A percentile compares a stretch with the other conserved stretches of the same genome.
Evolutionary conservation across 352 stramenopile species (phyloP).

Genomic region (Phytophthora aleatoria): DNA sequence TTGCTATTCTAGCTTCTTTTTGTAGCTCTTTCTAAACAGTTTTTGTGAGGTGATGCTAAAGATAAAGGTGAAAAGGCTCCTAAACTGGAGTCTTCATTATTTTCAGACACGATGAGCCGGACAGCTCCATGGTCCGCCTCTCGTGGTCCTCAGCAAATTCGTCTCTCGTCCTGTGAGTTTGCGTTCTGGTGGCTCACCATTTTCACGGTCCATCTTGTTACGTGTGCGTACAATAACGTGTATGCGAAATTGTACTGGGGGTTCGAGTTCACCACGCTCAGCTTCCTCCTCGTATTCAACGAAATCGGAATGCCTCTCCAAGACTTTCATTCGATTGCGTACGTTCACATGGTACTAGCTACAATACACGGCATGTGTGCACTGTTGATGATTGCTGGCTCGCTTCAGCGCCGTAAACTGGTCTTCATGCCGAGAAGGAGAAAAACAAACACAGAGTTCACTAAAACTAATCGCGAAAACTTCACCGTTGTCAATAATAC

Average conservation of each 20-base stretch:
- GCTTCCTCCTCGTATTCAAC: constrained; percentile 19
- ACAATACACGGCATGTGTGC: constrained; percentile 17
- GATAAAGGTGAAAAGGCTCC: too few relatives aligned
- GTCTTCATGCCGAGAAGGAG: constrained; percentile 3
- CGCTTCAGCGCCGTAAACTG: constrained; percentile 11
- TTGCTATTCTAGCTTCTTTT: too few relatives aligned
- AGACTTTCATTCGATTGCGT: constrained; percentile 19
- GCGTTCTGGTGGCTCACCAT: constrained; percentile 30
- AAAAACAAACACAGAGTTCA: neutral
- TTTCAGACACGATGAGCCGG: neutral
- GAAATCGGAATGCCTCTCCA: constrained; percentile 19
- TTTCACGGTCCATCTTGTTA: constrained; percentile 14
- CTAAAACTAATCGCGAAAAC: neutral
- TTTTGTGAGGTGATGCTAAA: too few relatives aligned
- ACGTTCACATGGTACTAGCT: constrained; percentile 27
- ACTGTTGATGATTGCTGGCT: constrained; percentile 17
- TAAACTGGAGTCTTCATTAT: neutral
- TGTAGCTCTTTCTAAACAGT: too few relatives aligned
- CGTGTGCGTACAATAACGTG: constrained; percentile 14
- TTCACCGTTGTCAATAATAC: neutral
- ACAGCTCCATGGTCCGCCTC: neutral
- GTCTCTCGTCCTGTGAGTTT: constrained; percentile 16
- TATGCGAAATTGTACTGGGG: constrained; percentile 31
- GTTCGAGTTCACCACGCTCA: constrained; percentile 17
- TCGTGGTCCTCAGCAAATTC: constrained; percentile 5